Conservation (phyloP, 805 yeast genomes). For the Pichia manshurica region DNA sequence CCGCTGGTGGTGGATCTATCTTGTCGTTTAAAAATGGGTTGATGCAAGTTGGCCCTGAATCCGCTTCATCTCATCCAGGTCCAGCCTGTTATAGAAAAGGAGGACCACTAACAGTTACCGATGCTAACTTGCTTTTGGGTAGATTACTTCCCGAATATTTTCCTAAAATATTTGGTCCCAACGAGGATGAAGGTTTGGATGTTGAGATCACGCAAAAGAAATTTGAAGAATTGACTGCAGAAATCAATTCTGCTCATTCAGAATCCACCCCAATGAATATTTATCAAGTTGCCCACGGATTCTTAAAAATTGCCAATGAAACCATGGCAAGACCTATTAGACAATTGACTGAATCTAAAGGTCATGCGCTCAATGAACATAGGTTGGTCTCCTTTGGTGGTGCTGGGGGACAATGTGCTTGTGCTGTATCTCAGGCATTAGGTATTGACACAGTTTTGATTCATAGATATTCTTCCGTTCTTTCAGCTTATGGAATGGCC, state of each 20-base stretch:
- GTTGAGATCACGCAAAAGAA: slow-evolving; percentile 41
- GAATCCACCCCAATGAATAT: slow-evolving; percentile 41
- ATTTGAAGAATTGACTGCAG: slow-evolving; percentile 48
- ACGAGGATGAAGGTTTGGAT: slow-evolving; percentile 68
- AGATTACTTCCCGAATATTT: slow-evolving; percentile 67
- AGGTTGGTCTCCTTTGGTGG: slow-evolving; percentile 83
- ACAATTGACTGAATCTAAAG: slow-evolving; percentile 78
- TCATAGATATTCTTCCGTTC: slow-evolving; percentile 74
- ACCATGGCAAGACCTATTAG: slow-evolving; percentile 86
- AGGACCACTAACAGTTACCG: slow-evolving; percentile 84
- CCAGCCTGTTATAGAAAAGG: slow-evolving; percentile 83
- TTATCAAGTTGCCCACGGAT: slow-evolving; percentile 74
- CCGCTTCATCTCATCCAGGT: slow-evolving; percentile 85
- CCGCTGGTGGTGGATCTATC: slow-evolving; percentile 81
- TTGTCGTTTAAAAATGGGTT: slow-evolving; percentile 63
- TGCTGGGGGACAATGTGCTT: slow-evolving; percentile 90
- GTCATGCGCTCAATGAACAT: slow-evolving; percentile 60
- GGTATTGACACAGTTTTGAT: slow-evolving; percentile 65
- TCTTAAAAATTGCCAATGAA: slow-evolving; percentile 76
- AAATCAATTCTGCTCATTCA: slow-evolving; percentile 49
- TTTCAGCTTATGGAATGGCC: slow-evolving; percentile 85
- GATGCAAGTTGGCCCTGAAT: slow-evolving; percentile 79
- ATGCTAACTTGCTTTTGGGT: slow-evolving; percentile 72
- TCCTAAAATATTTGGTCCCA: slow-evolving; percentile 80
- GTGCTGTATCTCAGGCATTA: slow-evolving; percentile 62